Evolutionary conservation across 306 rosid species (phyloP), one percentile per base, ranked within the genome.

Genomic region (Myrica gale): DNA sequence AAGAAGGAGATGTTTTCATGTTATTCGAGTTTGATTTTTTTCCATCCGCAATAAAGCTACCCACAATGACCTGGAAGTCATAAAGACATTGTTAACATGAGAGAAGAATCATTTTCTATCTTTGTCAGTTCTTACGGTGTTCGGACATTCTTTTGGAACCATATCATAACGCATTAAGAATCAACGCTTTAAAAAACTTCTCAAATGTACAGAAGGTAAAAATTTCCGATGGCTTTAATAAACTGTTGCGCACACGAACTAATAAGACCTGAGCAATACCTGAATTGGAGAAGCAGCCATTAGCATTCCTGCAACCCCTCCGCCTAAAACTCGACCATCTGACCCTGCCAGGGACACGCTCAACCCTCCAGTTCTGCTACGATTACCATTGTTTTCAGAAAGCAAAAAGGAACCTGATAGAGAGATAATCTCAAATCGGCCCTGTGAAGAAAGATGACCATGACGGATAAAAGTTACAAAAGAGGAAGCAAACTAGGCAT

Each of bases 301-400:
- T 46, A 92, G 91, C 79, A 62, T 74, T 72, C 96, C 97, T 41
- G 83, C 80, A 83, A 95, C 96, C 52, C 85, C 86, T 8, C 99
- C 99, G 41, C 96, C 97, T 71, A 89, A 65, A 80, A 90, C 85
- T 55, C 75, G 86, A 70, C 97, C 92, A 74, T 88, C 91, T 67
- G 86, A 58, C 58, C 91, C 88, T 6, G 88, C 93, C 48, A 95
- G 78, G 52, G 87, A 53, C 43, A 88, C 87, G 57, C 71, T 86
- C 83, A 90, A 78, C 69, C 84, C 79, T 55, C 89, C 78, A 23
- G 82, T 77, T 80, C 87, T 79, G 68, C 74, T 82, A 71, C 73
- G 72, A 55, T 74, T 82, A 20, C 84, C 91, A 66, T 50, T 76
- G 69, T 78, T 75, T 60, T 87, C 93, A 83, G 88, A 82, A 37